A percentile compares a stretch with the other conserved stretches of the same genome.
These are phyloP conservation scores for Pichia eremophila DNA, from an alignment of 805 yeast species.

Conservation along the genomic window DNA sequence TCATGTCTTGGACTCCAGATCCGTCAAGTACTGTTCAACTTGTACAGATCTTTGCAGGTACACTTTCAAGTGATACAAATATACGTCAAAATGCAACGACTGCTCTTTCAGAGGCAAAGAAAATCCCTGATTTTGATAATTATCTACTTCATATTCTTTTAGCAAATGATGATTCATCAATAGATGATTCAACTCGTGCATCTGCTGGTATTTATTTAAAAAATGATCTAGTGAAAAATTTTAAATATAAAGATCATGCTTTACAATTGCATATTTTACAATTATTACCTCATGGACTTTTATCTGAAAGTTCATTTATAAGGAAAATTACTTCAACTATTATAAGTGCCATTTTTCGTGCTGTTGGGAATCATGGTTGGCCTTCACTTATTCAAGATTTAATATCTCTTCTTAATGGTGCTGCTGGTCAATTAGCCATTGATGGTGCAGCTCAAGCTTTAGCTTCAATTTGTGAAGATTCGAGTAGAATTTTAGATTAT, in stretches of 20 bases:
- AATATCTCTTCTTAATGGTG: constrained; percentile 46
- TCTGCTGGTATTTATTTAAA: constrained; percentile 84
- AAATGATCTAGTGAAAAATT: constrained; percentile 48
- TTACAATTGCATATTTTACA: constrained; percentile 27
- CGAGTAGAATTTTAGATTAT: constrained; percentile 52
- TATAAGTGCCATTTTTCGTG: constrained; percentile 68
- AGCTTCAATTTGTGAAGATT: constrained; percentile 86
- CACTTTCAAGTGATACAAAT: constrained; percentile 49
- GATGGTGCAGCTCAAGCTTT: constrained; percentile 79
- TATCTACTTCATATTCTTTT: constrained; percentile 67
- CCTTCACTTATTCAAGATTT: constrained; percentile 64
- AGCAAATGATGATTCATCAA: constrained; percentile 28
- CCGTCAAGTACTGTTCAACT: constrained; percentile 53
- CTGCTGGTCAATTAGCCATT: constrained; percentile 37
- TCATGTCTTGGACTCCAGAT: constrained; percentile 58
- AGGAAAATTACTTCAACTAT: constrained; percentile 88
- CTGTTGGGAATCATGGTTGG: constrained; percentile 62
- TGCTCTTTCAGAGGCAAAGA: constrained; percentile 59
- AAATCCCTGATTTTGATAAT: constrained; percentile 70
- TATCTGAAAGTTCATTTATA: constrained; percentile 48
- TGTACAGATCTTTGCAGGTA: constrained; percentile 55
- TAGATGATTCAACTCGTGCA: constrained; percentile 58
- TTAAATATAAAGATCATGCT: constrained; percentile 21
- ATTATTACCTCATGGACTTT: constrained; percentile 37
- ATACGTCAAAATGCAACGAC: constrained; percentile 61